Evolutionary conservation across 228 moss, liverwort and hornwort species (phyloP).

Genomic region (Sphagnum fallax): DNA sequence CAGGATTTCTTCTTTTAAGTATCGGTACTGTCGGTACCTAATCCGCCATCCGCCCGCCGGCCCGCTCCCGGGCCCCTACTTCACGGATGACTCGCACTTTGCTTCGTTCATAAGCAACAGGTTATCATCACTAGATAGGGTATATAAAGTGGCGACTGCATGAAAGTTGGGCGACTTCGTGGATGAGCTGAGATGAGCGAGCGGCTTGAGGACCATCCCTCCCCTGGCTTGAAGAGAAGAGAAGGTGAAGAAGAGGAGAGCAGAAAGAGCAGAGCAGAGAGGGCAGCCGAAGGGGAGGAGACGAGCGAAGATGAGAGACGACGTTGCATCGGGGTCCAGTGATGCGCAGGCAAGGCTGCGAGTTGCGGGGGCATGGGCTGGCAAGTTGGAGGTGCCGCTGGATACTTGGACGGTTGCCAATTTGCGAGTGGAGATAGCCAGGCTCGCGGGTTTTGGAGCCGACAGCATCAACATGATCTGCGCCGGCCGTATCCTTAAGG

Average conservation of each 20-base stretch:
- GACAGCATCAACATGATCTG: slow-evolving; percentile 67
- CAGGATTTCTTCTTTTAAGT: too few species aligned
- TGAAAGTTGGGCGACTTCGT: too few species aligned
- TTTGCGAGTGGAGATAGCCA: slow-evolving; percentile 62
- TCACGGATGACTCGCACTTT: too few species aligned
- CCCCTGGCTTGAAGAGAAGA: background rate
- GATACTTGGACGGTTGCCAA: slow-evolving; percentile 80
- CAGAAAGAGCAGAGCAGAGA: background rate
- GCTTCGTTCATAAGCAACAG: too few species aligned
- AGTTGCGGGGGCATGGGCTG: slow-evolving; percentile 95
- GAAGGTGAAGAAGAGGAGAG: background rate
- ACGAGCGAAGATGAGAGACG: slow-evolving; percentile 41
- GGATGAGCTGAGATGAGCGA: too few species aligned
- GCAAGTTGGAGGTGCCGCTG: slow-evolving; percentile 65
- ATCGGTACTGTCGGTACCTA: too few species aligned
- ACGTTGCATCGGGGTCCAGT: slow-evolving; percentile 48
- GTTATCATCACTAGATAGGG: too few species aligned
- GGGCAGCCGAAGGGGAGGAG: background rate
- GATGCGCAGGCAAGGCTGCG: slow-evolving; percentile 45
- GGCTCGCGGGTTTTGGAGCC: slow-evolving; percentile 54
- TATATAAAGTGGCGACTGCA: too few species aligned
- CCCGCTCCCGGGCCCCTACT: too few species aligned
- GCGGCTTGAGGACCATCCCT: too few species aligned
- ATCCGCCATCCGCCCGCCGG: too few species aligned
- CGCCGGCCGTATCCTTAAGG: slow-evolving; percentile 70